Evolutionary conservation across 1,284 basidiomycete genomes (phyloP).

Genomic region (Cryptococcus jaspeensis): DNA sequence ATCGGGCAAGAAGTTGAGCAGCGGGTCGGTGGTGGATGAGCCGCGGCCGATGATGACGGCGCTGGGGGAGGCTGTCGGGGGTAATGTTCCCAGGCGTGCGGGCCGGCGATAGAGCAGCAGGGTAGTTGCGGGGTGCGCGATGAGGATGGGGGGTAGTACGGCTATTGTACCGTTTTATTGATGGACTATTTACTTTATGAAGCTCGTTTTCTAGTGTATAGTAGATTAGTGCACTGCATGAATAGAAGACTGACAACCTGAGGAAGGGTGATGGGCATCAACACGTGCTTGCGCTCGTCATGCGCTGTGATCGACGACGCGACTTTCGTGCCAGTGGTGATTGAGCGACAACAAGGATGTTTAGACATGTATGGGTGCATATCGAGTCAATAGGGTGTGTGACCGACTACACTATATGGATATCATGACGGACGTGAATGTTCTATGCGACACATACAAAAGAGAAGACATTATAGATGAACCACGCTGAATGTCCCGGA

Average conservation of each 20-base stretch:
- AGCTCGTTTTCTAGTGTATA: neutral
- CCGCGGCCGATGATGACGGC: slow-evolving; percentile 16
- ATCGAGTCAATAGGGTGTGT: too few relatives aligned
- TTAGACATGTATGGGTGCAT: too few relatives aligned
- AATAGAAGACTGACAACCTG: too few relatives aligned
- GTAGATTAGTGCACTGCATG: too few relatives aligned
- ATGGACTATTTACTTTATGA: neutral
- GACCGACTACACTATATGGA: too few relatives aligned
- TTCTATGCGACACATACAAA: neutral
- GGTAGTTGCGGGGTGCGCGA: too few relatives aligned
- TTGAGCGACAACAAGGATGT: too few relatives aligned
- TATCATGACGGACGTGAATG: too few relatives aligned
- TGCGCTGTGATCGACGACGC: too few relatives aligned
- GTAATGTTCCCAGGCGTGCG: slow-evolving; percentile 22
- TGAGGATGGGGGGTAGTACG: neutral
- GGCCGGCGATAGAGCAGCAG: neutral
- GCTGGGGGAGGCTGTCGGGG: slow-evolving; percentile 24
- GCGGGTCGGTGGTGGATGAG: slow-evolving; percentile 6
- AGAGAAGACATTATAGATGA: neutral
- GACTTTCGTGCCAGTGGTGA: too few relatives aligned
- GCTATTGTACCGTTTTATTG: neutral
- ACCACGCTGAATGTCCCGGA: neutral
- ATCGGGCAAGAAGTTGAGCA: slow-evolving; percentile 12
- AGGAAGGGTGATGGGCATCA: too few relatives aligned
- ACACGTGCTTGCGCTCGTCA: too few relatives aligned